phyloP scores from a whole-genome alignment of 169 alveolate species.

The Eimeria falciformis region DNA sequence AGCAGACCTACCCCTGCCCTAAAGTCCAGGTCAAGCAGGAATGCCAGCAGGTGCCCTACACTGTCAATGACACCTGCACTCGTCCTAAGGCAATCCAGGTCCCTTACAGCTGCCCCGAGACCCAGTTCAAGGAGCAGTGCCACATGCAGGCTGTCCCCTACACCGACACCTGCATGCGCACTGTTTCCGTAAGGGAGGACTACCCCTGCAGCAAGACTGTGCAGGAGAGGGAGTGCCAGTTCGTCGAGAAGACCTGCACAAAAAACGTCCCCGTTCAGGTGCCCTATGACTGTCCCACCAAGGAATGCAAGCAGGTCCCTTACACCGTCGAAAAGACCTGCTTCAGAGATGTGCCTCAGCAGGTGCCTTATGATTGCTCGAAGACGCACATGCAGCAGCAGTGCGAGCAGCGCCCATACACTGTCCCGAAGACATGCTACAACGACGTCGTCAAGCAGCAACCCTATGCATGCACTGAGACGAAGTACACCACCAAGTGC shows the following conservation, averaged over 20 bases:
- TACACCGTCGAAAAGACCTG: slow-evolving; percentile 69
- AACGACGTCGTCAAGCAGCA: slow-evolving; percentile 71
- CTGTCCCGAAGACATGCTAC: slow-evolving; percentile 70
- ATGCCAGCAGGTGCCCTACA: slow-evolving; percentile 58
- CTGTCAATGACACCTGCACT: slow-evolving; percentile 38
- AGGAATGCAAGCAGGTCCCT: slow-evolving; percentile 57
- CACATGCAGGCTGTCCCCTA: slow-evolving; percentile 51
- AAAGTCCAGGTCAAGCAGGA: slow-evolving; percentile 43
- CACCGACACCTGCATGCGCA: slow-evolving; percentile 67
- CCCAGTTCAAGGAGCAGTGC: slow-evolving; percentile 69
- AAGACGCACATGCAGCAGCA: slow-evolving; percentile 48
- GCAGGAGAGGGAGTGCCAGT: slow-evolving; percentile 55
- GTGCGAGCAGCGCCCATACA: slow-evolving; percentile 35
- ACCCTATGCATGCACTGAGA: slow-evolving; percentile 70
- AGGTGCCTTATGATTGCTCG: slow-evolving; percentile 50
- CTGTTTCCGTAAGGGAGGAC: slow-evolving; percentile 52
- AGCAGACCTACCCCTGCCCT: slow-evolving; percentile 61
- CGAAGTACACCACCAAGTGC: slow-evolving; percentile 54
- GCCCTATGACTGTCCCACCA: slow-evolving; percentile 57
- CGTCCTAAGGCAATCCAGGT: slow-evolving; percentile 65
- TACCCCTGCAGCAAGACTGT: slow-evolving; percentile 72
- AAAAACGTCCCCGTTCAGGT: slow-evolving; percentile 63
- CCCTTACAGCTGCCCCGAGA: slow-evolving; percentile 71
- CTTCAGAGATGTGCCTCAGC: slow-evolving; percentile 50
- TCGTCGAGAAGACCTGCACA: slow-evolving; percentile 48